phyloP scores from a whole-genome alignment of 257 asterid genomes.

The Solanum appendiculatum region DNA sequence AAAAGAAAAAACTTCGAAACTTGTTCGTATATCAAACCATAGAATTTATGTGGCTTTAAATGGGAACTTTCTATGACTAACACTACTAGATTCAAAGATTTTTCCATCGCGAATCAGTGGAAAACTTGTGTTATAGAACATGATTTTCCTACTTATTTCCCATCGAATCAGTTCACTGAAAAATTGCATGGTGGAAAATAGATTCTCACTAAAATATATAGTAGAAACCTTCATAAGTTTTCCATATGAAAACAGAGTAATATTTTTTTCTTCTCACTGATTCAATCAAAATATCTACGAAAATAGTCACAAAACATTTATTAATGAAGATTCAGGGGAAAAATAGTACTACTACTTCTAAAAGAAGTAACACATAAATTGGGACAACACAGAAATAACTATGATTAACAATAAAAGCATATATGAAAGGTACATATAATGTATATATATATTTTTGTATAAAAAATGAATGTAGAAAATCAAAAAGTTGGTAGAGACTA shows the following conservation, averaged over 20 bases:
- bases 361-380: neutral
- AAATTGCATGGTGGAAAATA: neutral
- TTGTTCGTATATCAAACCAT: neutral
- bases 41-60: neutral
- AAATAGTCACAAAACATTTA: too few species aligned
- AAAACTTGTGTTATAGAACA: neutral
- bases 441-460: too few species aligned
- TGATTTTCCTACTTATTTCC: neutral
- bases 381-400: neutral
- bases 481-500: neutral
- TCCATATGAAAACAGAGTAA: too few species aligned
- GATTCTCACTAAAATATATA: neutral
- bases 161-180: neutral
- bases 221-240: neutral
- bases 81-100: neutral
- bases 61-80: neutral
- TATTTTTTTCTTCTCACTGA: too few species aligned
- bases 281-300: neutral
- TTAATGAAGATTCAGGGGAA: neutral
- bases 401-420: neutral
- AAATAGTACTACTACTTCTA: neutral
- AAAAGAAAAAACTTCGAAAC: neutral
- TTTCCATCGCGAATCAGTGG: neutral
- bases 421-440: neutral
- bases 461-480: neutral